phyloP scores from a whole-genome alignment of 768 basidiomycete species.

The Russula earlei region DNA sequence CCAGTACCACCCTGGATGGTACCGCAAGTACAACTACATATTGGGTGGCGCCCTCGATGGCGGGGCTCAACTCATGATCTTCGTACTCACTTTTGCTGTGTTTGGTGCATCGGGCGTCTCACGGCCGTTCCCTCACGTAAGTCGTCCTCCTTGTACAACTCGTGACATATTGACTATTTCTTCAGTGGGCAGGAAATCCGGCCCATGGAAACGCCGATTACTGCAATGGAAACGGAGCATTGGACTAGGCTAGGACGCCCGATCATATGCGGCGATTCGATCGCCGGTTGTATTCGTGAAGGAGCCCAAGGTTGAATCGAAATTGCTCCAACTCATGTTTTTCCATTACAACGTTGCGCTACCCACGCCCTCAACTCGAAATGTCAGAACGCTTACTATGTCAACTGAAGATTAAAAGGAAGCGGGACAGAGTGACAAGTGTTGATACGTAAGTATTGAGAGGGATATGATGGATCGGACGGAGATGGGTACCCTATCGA shows the following conservation, averaged over 20 bases:
- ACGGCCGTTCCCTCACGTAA: conserved; percentile 38
- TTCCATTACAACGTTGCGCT: not conserved
- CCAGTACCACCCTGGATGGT: conserved; percentile 37
- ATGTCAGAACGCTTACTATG: too few species aligned
- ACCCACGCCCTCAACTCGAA: not conserved
- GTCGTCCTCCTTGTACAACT: not conserved
- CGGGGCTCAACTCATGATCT: conserved; percentile 56
- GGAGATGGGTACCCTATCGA: too few species aligned
- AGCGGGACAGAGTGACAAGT: too few species aligned
- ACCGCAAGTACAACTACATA: conserved; percentile 57
- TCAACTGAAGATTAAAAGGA: too few species aligned
- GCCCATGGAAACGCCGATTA: conserved; percentile 44
- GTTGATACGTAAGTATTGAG: too few species aligned
- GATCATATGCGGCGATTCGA: too few species aligned
- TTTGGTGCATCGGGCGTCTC: conserved; percentile 46
- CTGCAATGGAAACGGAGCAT: conserved; percentile 50
- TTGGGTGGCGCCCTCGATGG: conserved; percentile 59
- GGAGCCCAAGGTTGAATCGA: too few species aligned
- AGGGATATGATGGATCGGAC: too few species aligned
- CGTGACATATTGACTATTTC: not conserved
- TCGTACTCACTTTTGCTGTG: conserved; percentile 54
- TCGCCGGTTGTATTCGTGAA: too few species aligned
- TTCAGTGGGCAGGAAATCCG: conserved; percentile 45
- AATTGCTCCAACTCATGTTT: too few species aligned
- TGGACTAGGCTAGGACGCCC: conserved; percentile 22